Evolutionary conservation across 257 asterid genomes (phyloP), one percentile per base, ranked within the genome.

Genomic region (Solanum corneliomulleri): DNA sequence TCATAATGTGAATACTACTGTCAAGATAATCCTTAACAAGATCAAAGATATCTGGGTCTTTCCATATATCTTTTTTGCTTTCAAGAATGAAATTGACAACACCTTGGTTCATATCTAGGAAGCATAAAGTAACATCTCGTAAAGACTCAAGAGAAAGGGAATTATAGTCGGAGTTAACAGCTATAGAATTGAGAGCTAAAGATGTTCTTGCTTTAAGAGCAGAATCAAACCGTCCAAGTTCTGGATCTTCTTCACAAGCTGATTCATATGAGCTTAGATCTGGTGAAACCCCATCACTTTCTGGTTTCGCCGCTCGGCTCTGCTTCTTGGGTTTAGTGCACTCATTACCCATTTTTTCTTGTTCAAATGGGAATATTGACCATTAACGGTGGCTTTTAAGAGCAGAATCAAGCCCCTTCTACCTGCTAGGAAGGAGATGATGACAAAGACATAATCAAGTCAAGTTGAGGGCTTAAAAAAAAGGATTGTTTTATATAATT

Each of bases 21-120:
- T 91, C 92, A 88, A 97, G 95, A 90, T 97, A 97, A 86, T 94
- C 98, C 75, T 97, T 92, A 82, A 97, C 99, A 84, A 97, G 93
- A 87, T 94, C 97, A 60, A 91, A 94, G 6, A 97, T 72, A 20
- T 95, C 94, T 8, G 87, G 87, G 33, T 93, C 91, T 49, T 94
- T 93, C 99, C 98, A 97, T 15, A 95, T 87, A 84, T 95, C 98
- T 45, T 86, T 89, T 62, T 95, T 92, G 89, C 92, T 90, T 41
- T 90, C 88, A 27, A 97, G 93, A 29, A 97, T 94, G 86, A 97
- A 89, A 82, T 86, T 86, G 27, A 95, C 97, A 47, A 94, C 98
- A 11, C 93, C 96, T 14, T 97, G 95, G 82, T 95, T 92, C 98
- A 90, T 97, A 41, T 92, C 98, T 9, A 97, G 92, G 11, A 97